phyloP scores from a whole-genome alignment of 2,329 filamentous ascomycete species.

The Zasmidium cellare region DNA sequence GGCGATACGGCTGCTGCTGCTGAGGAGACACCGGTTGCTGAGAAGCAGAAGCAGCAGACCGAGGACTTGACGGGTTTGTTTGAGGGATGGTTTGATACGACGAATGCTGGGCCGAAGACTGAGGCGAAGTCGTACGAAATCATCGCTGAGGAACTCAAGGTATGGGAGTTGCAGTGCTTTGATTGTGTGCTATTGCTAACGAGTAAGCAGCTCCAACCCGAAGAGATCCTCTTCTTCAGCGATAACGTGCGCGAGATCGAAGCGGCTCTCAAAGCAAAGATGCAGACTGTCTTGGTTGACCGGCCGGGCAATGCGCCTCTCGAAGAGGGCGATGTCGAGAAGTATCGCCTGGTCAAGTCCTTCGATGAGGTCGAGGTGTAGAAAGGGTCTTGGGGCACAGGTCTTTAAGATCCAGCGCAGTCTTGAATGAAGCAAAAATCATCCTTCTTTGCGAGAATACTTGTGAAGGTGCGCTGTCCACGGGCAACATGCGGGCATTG shows the following conservation, averaged over 20 bases:
- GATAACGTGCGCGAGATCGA: slow-evolving; percentile 67
- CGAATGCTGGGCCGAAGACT: slow-evolving; percentile 75
- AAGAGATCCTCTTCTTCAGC: slow-evolving; percentile 73
- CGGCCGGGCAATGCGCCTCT: slow-evolving; percentile 71
- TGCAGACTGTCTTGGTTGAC: slow-evolving; percentile 47
- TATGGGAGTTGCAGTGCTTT: slow-evolving; percentile 10
- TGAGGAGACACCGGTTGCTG: neutral
- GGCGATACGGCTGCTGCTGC: neutral
- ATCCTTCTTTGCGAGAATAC: no score
- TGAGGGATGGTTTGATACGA: slow-evolving; percentile 73
- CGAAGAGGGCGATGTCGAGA: slow-evolving; percentile 46
- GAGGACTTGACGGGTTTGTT: slow-evolving; percentile 61
- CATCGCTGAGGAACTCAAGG: slow-evolving; percentile 55
- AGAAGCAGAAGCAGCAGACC: slow-evolving; percentile 48
- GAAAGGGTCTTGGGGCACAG: no score
- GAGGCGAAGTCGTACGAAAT: slow-evolving; percentile 66
- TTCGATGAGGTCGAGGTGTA: slow-evolving; percentile 25
- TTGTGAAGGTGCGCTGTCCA: no score
- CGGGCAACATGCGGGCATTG: no score
- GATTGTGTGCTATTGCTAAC: neutral
- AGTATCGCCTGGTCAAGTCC: slow-evolving; percentile 26
- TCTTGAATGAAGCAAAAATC: no score
- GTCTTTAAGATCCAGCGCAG: no score
- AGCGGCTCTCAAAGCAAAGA: slow-evolving; percentile 44
- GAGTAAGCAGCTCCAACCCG: slow-evolving; percentile 41